Evolutionary conservation across 768 basidiomycete species (phyloP).

Genomic region (Rhodotorula babjevae): DNA sequence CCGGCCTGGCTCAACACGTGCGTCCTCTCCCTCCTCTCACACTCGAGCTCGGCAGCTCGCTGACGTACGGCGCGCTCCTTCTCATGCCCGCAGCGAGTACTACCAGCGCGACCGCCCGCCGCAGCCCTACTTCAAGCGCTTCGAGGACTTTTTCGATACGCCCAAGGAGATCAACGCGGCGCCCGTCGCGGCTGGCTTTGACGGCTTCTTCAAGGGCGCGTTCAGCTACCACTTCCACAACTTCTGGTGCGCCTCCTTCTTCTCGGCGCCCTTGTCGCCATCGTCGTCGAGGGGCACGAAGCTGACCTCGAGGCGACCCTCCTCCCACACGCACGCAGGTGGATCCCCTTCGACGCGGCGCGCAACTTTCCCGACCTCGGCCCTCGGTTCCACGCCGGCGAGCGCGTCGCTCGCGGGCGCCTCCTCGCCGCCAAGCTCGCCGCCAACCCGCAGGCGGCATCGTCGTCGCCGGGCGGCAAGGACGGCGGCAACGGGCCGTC

Average conservation of each 20-base stretch:
- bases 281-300: no score
- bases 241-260: slow-evolving; percentile 58
- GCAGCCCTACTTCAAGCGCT: slow-evolving; percentile 78
- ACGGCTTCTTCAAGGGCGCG: slow-evolving; percentile 92
- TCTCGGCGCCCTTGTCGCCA: neutral
- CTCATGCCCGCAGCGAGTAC: slow-evolving; percentile 53
- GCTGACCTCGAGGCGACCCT: neutral
- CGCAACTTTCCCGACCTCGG: slow-evolving; percentile 97
- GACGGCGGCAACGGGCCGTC: slow-evolving; percentile 11
- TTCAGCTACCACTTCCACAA: slow-evolving; percentile 97
- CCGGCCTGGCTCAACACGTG: slow-evolving; percentile 87
- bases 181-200: slow-evolving; percentile 81
- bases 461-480: neutral
- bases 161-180: slow-evolving; percentile 68
- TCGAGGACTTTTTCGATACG: slow-evolving; percentile 73
- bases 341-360: slow-evolving; percentile 86
- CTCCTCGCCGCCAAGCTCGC: slow-evolving; percentile 22
- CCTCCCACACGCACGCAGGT: slow-evolving; percentile 55
- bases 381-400: slow-evolving; percentile 66
- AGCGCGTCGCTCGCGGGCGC: slow-evolving; percentile 58
- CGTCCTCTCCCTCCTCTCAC: neutral
- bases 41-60: neutral
- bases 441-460: neutral
- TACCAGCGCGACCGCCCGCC: slow-evolving; percentile 89
- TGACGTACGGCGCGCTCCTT: neutral